Percentiles rank a stretch among this genome's conserved stretches.
Conservation (phyloP, 75 land plant species). For the Gnetum montanum region DNA sequence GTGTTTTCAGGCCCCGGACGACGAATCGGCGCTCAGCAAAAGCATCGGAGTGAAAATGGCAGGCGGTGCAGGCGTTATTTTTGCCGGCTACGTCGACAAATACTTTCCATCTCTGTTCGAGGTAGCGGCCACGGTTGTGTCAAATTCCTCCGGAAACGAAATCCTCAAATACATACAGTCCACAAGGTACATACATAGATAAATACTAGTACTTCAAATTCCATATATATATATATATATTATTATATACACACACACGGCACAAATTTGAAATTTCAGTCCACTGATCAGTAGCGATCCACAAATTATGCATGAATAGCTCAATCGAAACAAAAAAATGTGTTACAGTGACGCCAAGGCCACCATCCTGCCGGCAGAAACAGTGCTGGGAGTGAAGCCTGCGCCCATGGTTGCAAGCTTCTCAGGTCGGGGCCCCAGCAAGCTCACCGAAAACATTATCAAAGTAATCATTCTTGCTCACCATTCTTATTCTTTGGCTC, state of each 20-base stretch:
- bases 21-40: not conserved
- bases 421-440: slow-evolving; percentile 45
- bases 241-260: too few species aligned
- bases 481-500: not conserved
- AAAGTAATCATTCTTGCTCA: slow-evolving; percentile 25
- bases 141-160: slow-evolving; percentile 11
- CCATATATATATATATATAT: too few species aligned
- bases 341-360: not conserved
- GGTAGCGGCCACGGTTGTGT: slow-evolving; percentile 17
- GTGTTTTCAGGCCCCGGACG: slow-evolving; percentile 7
- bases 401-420: slow-evolving; percentile 62
- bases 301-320: too few species aligned
- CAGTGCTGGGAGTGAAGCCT: slow-evolving; percentile 5
- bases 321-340: too few species aligned
- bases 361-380: slow-evolving; percentile 1
- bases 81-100: slow-evolving; percentile 11
- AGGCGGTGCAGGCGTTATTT: slow-evolving; percentile 33
- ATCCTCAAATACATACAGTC: slow-evolving; percentile 22
- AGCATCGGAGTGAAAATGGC: slow-evolving; percentile 15
- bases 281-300: too few species aligned
- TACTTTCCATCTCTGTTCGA: not conserved
- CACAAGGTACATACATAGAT: slow-evolving; percentile 22
- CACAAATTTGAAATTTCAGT: too few species aligned
- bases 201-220: too few species aligned
- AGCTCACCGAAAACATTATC: slow-evolving; percentile 25